Conservation (phyloP, 768 basidiomycete genomes). For the Suillus subaureus region DNA sequence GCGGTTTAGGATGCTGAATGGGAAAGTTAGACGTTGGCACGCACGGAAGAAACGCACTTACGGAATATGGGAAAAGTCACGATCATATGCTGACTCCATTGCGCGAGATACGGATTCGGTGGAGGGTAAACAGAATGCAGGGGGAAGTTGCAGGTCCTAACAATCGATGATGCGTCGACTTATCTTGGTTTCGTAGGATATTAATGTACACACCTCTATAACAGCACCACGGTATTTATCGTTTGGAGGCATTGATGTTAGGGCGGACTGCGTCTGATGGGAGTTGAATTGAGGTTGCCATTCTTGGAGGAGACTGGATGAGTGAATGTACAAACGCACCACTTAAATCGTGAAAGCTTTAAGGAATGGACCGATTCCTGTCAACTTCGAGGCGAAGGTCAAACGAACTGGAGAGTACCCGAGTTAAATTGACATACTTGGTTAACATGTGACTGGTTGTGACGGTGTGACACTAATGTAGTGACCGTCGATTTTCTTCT, state of each 20-base stretch:
- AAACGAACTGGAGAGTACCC: not conserved
- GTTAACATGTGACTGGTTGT: not conserved
- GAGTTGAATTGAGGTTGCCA: slow-evolving; percentile 13
- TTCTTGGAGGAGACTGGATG: slow-evolving; percentile 1
- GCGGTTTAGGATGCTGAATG: slow-evolving; percentile 68
- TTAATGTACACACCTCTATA: slow-evolving; percentile 63
- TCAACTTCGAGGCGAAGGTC: not conserved
- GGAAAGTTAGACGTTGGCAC: not conserved
- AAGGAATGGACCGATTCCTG: not conserved
- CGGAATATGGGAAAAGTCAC: slow-evolving; percentile 95
- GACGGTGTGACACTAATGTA: too few relatives aligned
- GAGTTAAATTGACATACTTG: not conserved
- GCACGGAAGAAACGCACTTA: slow-evolving; percentile 33
- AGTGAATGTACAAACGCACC: not conserved
- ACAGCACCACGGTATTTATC: slow-evolving; percentile 87
- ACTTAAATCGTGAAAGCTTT: not conserved
- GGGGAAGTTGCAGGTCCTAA: slow-evolving; percentile 80
- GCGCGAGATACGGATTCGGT: slow-evolving; percentile 74
- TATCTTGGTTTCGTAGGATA: not conserved
- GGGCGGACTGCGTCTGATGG: not conserved
- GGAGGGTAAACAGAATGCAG: slow-evolving; percentile 80
- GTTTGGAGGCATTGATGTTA: slow-evolving; percentile 14
- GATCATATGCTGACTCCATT: slow-evolving; percentile 87
- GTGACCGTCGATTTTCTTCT: too few relatives aligned
- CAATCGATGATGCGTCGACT: slow-evolving; percentile 9